Evolutionary conservation across 768 basidiomycete genomes (phyloP), one percentile per base, ranked within the genome.

Genomic region (Naganishia onofrii): DNA sequence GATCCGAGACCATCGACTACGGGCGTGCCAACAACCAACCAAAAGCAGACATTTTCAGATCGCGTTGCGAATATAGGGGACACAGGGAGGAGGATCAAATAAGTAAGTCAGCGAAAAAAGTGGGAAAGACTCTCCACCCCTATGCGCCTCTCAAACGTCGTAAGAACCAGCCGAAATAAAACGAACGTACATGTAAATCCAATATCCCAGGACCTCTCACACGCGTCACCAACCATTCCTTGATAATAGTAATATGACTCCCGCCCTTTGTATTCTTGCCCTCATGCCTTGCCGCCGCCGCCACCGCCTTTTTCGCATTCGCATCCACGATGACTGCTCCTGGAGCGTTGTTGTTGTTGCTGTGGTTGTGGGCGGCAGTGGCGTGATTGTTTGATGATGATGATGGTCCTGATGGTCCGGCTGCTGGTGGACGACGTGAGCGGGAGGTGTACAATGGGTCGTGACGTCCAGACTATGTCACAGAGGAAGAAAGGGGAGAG

Each of bases 1-100:
- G 86, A 78, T 96, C 93, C 38, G 90, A 87, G 66, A 85, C 81
- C 85, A 97, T 88, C 44, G 68, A 71, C 79, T 80, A 66, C 15
- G 31, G 38, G 15, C 21, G 34, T 5, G 12, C 28, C 29, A 32
- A 51, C 2, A 36, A 12, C 34, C 6, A 36, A 36, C 8, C 46
- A 12, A 51, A n/a, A n/a, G 7, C 48, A 51, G 15, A n/a, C n/a
- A n/a, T n/a, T n/a, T n/a, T n/a, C n/a, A n/a, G n/a, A n/a, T n/a
- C n/a, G n/a, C 48, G 13, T 42, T 17, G 15, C 9, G 42, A 7
- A 42, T 15, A 36, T 5, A 36, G 34, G 42, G 9, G 42, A 42
- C n/a, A n/a, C n/a, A n/a, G 7, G 15, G 15, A 15, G 42, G 2
- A n/a, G n/a, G n/a, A n/a, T n/a, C n/a, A n/a, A n/a, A n/a, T n/a